A percentile compares a stretch with the other conserved stretches of the same genome.
phyloP scores from a whole-genome alignment of 345 rosid species.

The Corymbia maculata region DNA sequence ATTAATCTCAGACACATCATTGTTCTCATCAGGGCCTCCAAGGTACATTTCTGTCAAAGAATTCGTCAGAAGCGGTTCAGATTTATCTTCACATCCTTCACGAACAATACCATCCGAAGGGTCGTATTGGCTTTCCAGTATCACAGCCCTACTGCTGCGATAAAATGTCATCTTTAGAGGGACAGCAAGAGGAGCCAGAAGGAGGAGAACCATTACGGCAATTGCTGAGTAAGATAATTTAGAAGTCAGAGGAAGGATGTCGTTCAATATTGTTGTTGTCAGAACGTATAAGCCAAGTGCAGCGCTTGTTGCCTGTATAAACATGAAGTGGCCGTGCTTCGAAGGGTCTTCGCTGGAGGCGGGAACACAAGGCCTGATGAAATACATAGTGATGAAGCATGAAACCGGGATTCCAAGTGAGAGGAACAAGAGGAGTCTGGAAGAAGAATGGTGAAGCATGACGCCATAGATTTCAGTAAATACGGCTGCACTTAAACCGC shows the following conservation, averaged over 20 bases:
- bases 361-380: conserved; percentile 50
- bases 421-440: conserved; percentile 52
- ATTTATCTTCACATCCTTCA: conserved; percentile 22
- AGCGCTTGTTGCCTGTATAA: conserved; percentile 33
- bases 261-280: conserved; percentile 24
- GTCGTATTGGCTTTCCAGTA: conserved; percentile 1
- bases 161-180: conserved; percentile 56
- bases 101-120: conserved; percentile 6
- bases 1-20: conserved; percentile 35
- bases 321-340: conserved; percentile 40
- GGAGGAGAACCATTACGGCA: conserved; percentile 39
- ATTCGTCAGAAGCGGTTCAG: conserved; percentile 34
- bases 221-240: conserved; percentile 19
- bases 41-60: conserved; percentile 17
- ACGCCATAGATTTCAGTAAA: conserved; percentile 44
- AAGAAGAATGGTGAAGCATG: conserved; percentile 42
- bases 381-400: conserved; percentile 45
- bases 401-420: conserved; percentile 48
- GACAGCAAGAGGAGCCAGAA: conserved; percentile 55
- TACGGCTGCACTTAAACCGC: conserved; percentile 58
- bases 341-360: conserved; percentile 35
- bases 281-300: conserved; percentile 49
- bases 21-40: conserved; percentile 24
- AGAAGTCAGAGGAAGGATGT: conserved; percentile 21
- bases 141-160: conserved; percentile 4